These are phyloP conservation scores for Elymus sibiricus DNA, from an alignment of 176 grass and related monocot species.

Conservation along the genomic window DNA sequence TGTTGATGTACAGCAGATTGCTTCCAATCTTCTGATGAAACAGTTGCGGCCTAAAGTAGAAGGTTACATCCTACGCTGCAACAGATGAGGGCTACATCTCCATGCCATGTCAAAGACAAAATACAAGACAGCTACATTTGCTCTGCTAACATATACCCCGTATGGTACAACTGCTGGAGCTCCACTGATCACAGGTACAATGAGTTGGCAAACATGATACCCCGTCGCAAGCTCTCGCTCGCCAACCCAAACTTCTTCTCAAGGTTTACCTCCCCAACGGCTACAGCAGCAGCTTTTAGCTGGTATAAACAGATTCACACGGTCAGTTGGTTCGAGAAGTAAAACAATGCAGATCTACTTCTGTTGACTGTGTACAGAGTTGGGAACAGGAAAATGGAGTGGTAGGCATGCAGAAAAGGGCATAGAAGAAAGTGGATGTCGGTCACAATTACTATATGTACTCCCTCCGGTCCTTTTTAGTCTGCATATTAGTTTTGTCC, in stretches of 20 bases:
- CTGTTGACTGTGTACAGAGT: background rate
- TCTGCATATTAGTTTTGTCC: no score
- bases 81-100: background rate
- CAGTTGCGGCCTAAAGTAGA: background rate
- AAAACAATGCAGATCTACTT: background rate
- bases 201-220: slow-evolving; percentile 97
- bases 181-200: slow-evolving; percentile 64
- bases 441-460: background rate
- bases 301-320: slow-evolving; percentile 38
- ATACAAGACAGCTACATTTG: background rate
- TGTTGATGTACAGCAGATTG: background rate
- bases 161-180: background rate
- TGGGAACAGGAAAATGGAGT: background rate
- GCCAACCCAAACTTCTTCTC: slow-evolving; percentile 65
- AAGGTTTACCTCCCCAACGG: slow-evolving; percentile 75
- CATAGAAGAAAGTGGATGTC: background rate
- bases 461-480: no score
- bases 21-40: background rate
- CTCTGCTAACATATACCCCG: background rate
- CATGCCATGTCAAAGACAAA: slow-evolving; percentile 14
- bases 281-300: slow-evolving; percentile 74
- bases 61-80: background rate
- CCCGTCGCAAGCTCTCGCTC: slow-evolving; percentile 73
- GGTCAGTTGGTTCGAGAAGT: background rate
- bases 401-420: background rate